phyloP scores from a whole-genome alignment of 352 stramenopile genomes.

The Phytophthora sp. region DNA sequence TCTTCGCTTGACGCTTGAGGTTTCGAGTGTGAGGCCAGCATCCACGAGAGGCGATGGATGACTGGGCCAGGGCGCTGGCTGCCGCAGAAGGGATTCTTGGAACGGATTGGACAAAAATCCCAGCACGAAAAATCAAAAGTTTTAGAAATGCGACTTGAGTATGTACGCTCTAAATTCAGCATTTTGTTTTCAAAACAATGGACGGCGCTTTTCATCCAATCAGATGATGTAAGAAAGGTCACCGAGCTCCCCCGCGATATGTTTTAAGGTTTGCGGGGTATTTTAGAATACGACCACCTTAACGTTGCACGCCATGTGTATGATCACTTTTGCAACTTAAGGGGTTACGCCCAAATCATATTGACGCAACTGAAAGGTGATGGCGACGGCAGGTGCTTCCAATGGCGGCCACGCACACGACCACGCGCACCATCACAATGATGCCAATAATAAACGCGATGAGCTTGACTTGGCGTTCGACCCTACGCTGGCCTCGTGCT shows the following conservation, averaged over 20 bases:
- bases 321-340: not conserved
- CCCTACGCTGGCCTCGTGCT: constrained; percentile 72
- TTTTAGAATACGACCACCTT: constrained; percentile 11
- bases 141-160: no score
- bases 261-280: not conserved
- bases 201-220: constrained; percentile 26
- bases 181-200: no score
- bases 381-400: constrained; percentile 12
- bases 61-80: constrained; percentile 41
- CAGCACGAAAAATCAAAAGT: no score
- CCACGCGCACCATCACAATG: constrained; percentile 30
- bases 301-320: not conserved
- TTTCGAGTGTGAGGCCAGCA: constrained; percentile 30
- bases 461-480: constrained; percentile 54
- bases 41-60: constrained; percentile 42
- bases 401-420: constrained; percentile 19
- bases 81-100: no score
- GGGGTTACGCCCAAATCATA: not conserved
- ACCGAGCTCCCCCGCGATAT: not conserved
- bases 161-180: no score
- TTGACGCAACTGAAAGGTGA: constrained; percentile 10
- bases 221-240: not conserved
- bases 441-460: constrained; percentile 25
- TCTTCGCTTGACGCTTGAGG: constrained; percentile 8
- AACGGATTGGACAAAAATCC: no score